phyloP scores from a whole-genome alignment of 2,329 filamentous ascomycete species.

The Pseudogymnoascus pannorum region DNA sequence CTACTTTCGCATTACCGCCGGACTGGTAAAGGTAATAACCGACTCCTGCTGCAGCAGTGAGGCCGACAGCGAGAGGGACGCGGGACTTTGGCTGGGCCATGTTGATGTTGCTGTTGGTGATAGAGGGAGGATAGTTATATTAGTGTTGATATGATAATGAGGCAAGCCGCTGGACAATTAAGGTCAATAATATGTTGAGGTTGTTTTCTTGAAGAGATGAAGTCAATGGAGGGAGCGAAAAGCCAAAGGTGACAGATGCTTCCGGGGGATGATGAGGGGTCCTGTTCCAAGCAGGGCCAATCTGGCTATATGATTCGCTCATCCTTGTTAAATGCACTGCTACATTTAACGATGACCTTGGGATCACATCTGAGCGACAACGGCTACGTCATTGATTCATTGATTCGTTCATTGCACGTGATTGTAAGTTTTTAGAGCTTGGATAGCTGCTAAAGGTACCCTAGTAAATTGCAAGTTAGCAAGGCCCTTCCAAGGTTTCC shows the following conservation, averaged over 20 bases:
- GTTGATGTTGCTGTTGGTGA: constrained; percentile 14
- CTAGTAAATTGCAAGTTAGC: constrained; percentile 5
- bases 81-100: constrained; percentile 32
- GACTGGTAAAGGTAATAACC: constrained; percentile 91
- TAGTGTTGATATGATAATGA: constrained; percentile 8
- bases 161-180: not conserved
- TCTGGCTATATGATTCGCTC: not conserved
- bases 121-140: not conserved
- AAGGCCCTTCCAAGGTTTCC: constrained; percentile 5
- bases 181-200: not conserved
- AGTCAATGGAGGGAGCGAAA: constrained; percentile 1
- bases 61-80: constrained; percentile 43
- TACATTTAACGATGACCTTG: constrained; percentile 1
- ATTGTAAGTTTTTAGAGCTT: not conserved
- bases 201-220: constrained; percentile 8
- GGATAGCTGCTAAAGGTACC: not conserved
- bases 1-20: constrained; percentile 71
- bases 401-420: not conserved
- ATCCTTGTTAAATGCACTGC: not conserved
- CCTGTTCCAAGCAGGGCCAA: not conserved
- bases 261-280: constrained; percentile 3
- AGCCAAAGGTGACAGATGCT: not conserved
- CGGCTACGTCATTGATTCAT: not conserved
- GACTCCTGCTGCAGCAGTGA: constrained; percentile 57
- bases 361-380: not conserved